A percentile compares a stretch with the other conserved stretches of the same genome.
These are phyloP conservation scores for Platanthera zijinensis DNA, from an alignment of 106 monocot genomes.

Conservation along the genomic window DNA sequence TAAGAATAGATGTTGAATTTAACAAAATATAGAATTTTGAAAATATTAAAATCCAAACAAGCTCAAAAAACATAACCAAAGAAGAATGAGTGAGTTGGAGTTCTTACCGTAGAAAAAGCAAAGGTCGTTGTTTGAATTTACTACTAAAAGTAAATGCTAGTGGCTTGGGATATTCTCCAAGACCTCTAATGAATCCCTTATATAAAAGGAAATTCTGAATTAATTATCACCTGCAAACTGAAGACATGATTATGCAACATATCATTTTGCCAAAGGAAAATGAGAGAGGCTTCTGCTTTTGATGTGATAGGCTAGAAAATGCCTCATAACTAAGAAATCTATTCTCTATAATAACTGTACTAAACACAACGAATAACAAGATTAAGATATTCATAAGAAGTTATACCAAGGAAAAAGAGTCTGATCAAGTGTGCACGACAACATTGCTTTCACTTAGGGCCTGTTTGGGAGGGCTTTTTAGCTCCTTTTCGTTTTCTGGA, in stretches of 20 bases:
- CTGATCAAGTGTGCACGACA: no score
- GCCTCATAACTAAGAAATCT: no score
- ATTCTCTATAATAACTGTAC: no score
- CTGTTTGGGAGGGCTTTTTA: no score
- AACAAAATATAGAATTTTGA: background rate
- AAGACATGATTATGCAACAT: background rate
- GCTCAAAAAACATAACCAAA: background rate
- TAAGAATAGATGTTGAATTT: background rate
- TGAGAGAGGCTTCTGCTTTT: constrained; percentile 60
- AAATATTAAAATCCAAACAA: background rate
- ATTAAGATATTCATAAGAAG: no score
- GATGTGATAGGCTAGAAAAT: no score
- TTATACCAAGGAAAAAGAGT: no score
- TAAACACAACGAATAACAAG: no score
- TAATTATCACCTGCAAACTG: background rate
- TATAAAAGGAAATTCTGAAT: constrained; percentile 2
- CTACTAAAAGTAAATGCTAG: constrained; percentile 79
- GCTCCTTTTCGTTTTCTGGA: no score
- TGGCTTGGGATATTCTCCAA: constrained; percentile 75
- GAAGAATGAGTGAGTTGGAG: background rate
- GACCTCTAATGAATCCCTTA: constrained; percentile 92
- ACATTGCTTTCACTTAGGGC: no score
- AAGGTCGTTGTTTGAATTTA: constrained; percentile 81
- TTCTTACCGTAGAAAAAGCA: constrained; percentile 84
- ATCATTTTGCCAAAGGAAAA: constrained; percentile 38